Conservation (phyloP, 108 stramenopile genomes). For the Skeletonema tropicum region DNA sequence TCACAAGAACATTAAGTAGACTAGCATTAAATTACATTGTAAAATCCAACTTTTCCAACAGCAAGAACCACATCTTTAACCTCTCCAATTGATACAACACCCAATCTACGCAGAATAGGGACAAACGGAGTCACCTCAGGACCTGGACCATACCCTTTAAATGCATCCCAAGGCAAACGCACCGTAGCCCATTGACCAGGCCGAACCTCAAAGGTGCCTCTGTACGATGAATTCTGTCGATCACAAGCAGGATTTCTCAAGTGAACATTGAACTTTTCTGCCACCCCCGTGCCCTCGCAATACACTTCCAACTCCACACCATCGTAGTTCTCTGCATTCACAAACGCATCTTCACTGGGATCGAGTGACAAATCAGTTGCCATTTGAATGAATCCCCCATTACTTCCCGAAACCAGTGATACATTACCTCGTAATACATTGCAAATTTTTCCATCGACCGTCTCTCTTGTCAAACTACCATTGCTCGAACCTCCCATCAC, state of each 20-base stretch:
- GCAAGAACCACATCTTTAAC: conserved; percentile 64
- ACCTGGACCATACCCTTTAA: conserved; percentile 67
- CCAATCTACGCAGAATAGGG: conserved; percentile 51
- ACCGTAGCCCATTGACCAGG: conserved; percentile 61
- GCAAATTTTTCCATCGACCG: conserved; percentile 21
- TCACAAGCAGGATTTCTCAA: conserved; percentile 62
- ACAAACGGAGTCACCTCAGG: conserved; percentile 56
- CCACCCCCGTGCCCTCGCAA: conserved; percentile 49
- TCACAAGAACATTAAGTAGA: background rate
- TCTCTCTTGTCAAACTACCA: conserved; percentile 47
- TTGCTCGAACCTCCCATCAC: conserved; percentile 71
- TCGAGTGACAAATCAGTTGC: conserved; percentile 72
- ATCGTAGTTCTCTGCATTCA: conserved; percentile 70
- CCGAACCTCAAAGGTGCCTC: conserved; percentile 51
- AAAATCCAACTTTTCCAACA: conserved; percentile 60
- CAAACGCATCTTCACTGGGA: conserved; percentile 44
- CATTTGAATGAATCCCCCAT: conserved; percentile 86
- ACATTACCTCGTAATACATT: conserved; percentile 71
- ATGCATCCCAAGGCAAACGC: conserved; percentile 62
- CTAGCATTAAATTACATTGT: conserved; percentile 41
- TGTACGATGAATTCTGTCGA: conserved; percentile 64
- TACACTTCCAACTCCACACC: conserved; percentile 78
- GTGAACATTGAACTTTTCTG: conserved; percentile 74
- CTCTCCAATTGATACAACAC: conserved; percentile 74
- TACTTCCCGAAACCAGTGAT: conserved; percentile 46